phyloP scores from a whole-genome alignment of 305 asterid species.

The Fraxinus velutina region DNA sequence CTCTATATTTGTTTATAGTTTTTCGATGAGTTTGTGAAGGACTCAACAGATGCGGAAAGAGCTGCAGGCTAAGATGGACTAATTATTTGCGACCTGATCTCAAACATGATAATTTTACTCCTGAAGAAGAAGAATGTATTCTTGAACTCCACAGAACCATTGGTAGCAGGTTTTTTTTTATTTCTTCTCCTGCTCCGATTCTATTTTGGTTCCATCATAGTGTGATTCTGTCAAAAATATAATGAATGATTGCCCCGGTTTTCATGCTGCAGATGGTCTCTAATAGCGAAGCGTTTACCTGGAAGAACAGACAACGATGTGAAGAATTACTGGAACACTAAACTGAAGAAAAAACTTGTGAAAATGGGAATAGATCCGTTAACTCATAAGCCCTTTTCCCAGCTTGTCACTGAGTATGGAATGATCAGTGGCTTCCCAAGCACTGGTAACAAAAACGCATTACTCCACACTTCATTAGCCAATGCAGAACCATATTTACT shows the following conservation, averaged over 20 bases:
- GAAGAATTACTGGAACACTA: slow-evolving; percentile 97
- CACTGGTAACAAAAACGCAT: slow-evolving; percentile 35
- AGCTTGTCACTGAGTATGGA: slow-evolving; percentile 66
- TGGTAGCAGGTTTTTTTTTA: slow-evolving; percentile 71
- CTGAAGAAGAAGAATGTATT: slow-evolving; percentile 86
- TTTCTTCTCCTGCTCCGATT: background rate
- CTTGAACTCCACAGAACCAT: slow-evolving; percentile 72
- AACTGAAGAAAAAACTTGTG: slow-evolving; percentile 77
- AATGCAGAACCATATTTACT: slow-evolving; percentile 17
- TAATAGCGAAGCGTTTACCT: slow-evolving; percentile 71
- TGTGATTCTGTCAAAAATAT: background rate
- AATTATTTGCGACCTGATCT: slow-evolving; percentile 90
- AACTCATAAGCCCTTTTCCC: slow-evolving; percentile 93
- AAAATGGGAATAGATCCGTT: slow-evolving; percentile 87
- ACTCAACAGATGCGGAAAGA: slow-evolving; percentile 91
- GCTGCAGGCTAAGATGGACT: slow-evolving; percentile 91
- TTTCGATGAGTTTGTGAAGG: slow-evolving; percentile 38
- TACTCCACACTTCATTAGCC: slow-evolving; percentile 24
- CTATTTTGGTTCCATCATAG: background rate
- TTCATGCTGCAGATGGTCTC: slow-evolving; percentile 68
- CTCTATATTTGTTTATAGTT: background rate
- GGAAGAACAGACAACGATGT: slow-evolving; percentile 97
- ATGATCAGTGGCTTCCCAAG: slow-evolving; percentile 45
- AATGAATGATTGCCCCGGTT: background rate
- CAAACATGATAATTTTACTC: slow-evolving; percentile 78